Base-by-base conservation (phyloP, 805 yeast genomes). In the Teunomyces tritomae region DNA sequence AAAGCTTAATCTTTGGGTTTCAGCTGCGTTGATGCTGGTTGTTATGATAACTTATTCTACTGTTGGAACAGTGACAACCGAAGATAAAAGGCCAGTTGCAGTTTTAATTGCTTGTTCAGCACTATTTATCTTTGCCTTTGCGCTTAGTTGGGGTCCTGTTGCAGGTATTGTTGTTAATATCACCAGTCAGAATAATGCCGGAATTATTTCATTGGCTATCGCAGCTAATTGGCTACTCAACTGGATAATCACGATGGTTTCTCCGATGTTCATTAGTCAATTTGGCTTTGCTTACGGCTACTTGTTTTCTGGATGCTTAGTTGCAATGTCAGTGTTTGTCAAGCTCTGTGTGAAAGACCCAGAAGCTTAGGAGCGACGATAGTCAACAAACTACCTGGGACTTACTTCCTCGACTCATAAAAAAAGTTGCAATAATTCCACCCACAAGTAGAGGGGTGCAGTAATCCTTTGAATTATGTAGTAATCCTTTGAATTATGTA, bases 101-200 rank as follows among this genome's bases (percentile, higher is more conserved):
- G 35, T 52, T 4, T 45, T 62, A 41, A 50, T 61, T 10, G 47
- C 50, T 9, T 37, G 58, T 8, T 56, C 55, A 6, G 54, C 58
- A 17, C n/a, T 49, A 7, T 62, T 56, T 37, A 51, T 62, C 30
- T 45, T 62, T 11, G 47, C 48, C 4, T 64, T 62, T 45, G 58
- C 70, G 7, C 40, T 52, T 11, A 55, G 61, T 42, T 67, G 73
- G 73, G 71, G 73, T 4, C 70, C 71, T 3, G 52, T 67, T 17
- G 50, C 59, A 11, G 65, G 65, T 3, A 54, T 64, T 35, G 11
- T 61, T 28, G 56, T 57, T 45, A 61, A 56, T 46, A 54, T 56
- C 9, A 35, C 63, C 13, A 57, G 63, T n/a, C 48, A 48, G 4
- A 63, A 63, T 39, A 53, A 57, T 39, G 57, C 61, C 34, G 16